Percentiles rank a stretch among this genome's conserved stretches.
Conservation (phyloP, 495 filamentous ascomycete genomes). For the Penicillium crystallinum region DNA sequence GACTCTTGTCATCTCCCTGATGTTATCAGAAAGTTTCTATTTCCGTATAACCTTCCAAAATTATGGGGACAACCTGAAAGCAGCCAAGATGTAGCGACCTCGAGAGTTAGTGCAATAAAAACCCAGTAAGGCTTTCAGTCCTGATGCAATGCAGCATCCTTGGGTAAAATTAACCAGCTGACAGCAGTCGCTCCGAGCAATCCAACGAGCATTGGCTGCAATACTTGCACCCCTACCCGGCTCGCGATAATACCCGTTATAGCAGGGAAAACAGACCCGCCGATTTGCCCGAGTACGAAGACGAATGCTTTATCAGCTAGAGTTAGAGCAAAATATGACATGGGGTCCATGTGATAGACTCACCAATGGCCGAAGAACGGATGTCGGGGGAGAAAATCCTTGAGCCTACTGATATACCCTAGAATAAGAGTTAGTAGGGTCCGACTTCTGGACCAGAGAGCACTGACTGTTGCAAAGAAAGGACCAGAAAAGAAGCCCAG, state of each 20-base stretch:
- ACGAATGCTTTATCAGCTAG: conserved; percentile 16
- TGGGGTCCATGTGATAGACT: not conserved
- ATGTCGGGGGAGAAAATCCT: conserved; percentile 26
- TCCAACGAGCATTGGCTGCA: conserved; percentile 30
- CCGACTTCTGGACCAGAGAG: not conserved
- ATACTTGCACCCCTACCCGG: conserved; percentile 21
- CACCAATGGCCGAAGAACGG: conserved; percentile 25
- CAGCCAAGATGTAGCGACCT: too few relatives aligned
- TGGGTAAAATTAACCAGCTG: conserved; percentile 32
- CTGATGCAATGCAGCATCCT: conserved; percentile 24
- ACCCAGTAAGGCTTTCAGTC: too few relatives aligned
- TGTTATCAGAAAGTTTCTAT: too few relatives aligned
- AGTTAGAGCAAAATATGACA: not conserved
- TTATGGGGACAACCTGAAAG: too few relatives aligned
- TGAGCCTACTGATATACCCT: conserved; percentile 29
- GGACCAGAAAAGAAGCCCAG: conserved; percentile 29
- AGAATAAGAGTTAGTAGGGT: not conserved
- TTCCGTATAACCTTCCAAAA: too few relatives aligned
- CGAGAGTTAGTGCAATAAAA: too few relatives aligned
- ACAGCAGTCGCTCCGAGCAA: conserved; percentile 24
- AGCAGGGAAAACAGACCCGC: conserved; percentile 26
- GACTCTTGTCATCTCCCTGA: too few relatives aligned
- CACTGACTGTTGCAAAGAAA: conserved; percentile 31
- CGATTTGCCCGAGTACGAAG: conserved; percentile 27
- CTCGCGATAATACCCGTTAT: conserved; percentile 26